Conservation (phyloP, 306 rosid genomes). For the Vigna radiata region DNA sequence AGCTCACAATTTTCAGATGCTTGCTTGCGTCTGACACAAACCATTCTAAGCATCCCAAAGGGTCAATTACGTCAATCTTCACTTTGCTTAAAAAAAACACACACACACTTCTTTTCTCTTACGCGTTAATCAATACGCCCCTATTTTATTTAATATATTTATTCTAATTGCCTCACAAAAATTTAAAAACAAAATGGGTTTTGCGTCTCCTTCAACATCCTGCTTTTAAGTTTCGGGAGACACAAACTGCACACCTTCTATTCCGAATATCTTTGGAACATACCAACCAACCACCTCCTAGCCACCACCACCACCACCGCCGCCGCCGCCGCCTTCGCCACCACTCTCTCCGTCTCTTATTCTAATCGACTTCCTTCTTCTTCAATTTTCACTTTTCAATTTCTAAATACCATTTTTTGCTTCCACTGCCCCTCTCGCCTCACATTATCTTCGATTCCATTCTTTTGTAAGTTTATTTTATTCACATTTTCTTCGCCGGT, state of each 20-base stretch:
- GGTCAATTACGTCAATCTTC: conserved; percentile 51
- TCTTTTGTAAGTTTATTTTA: conserved; percentile 43
- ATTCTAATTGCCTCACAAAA: neutral
- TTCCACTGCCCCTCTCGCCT: neutral
- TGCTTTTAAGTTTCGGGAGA: conserved; percentile 56
- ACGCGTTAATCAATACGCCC: neutral
- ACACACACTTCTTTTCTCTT: neutral
- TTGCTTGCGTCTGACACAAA: conserved; percentile 74
- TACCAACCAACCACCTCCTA: conserved; percentile 45
- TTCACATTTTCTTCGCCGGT: neutral
- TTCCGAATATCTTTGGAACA: conserved; percentile 55
- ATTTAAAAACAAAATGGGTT: conserved; percentile 4
- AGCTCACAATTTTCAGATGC: conserved; percentile 69
- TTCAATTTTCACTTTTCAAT: neutral
- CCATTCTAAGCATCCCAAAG: conserved; percentile 27
- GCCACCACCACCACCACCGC: neutral
- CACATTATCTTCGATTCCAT: conserved; percentile 43
- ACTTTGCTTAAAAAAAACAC: neutral
- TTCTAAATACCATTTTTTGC: conserved; percentile 31
- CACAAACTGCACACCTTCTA: conserved; percentile 52
- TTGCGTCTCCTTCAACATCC: conserved; percentile 58
- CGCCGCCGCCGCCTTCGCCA: conserved; percentile 32
- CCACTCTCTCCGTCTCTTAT: conserved; percentile 9
- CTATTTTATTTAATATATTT: neutral
- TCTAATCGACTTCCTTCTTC: conserved; percentile 35